Percentiles rank a stretch among this genome's conserved stretches.
Evolutionary conservation across 805 yeast genomes (phyloP).

Genomic region (Saccharomycopsis lassenensis): DNA sequence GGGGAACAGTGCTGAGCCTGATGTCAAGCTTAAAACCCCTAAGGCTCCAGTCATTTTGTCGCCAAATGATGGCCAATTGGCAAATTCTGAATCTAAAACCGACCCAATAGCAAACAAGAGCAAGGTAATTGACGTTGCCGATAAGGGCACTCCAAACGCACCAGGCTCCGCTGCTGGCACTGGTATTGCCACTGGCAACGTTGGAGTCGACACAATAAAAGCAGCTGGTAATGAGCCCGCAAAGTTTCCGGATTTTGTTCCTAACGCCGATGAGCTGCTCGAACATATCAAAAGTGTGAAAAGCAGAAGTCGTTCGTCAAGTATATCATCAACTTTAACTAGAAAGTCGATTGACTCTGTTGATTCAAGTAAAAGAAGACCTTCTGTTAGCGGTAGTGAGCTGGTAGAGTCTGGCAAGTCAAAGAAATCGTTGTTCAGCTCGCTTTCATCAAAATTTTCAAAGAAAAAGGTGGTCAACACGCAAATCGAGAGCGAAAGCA

Average conservation of each 20-base stretch:
- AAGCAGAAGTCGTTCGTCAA: slow-evolving; percentile 16
- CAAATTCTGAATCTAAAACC: not conserved
- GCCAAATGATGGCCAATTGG: slow-evolving; percentile 12
- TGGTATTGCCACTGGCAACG: slow-evolving; percentile 1
- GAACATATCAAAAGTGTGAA: slow-evolving; percentile 3
- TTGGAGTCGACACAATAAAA: slow-evolving; percentile 4
- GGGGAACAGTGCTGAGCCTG: slow-evolving; percentile 5
- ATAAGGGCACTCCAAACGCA: not conserved
- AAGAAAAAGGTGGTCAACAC: slow-evolving; percentile 16
- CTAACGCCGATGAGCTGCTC: too few species aligned
- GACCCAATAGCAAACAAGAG: not conserved
- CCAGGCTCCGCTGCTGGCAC: not conserved
- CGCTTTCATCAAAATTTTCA: slow-evolving; percentile 23
- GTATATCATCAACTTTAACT: slow-evolving; percentile 9
- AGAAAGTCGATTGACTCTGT: slow-evolving; percentile 10
- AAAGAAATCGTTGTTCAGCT: slow-evolving; percentile 23
- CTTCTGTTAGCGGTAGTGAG: slow-evolving; percentile 7
- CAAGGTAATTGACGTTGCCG: not conserved
- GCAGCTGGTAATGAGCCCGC: not conserved
- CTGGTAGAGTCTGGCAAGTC: slow-evolving; percentile 1
- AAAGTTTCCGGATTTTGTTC: too few species aligned
- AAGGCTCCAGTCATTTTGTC: slow-evolving; percentile 17
- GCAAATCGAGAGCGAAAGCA: not conserved
- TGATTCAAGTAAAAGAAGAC: slow-evolving; percentile 4
- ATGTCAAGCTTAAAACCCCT: slow-evolving; percentile 8